A percentile compares a stretch with the other conserved stretches of the same genome.
phyloP scores from a whole-genome alignment of 345 rosid species.

The Linum tenue region DNA sequence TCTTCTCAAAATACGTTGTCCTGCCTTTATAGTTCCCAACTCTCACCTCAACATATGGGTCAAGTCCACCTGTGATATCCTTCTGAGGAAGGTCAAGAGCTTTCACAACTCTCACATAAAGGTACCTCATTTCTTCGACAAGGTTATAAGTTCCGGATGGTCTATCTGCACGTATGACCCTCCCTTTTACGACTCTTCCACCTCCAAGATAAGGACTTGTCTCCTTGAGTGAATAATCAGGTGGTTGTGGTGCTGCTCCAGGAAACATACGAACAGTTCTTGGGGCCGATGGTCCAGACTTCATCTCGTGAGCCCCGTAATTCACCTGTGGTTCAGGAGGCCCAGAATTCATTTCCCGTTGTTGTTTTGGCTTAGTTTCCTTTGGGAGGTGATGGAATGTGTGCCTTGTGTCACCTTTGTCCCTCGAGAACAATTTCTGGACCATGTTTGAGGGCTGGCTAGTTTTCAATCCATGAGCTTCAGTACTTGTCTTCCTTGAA shows the following conservation, averaged over 20 bases:
- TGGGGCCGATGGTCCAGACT: conserved; percentile 47
- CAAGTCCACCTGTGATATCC: conserved; percentile 26
- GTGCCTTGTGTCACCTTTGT: conserved; percentile 32
- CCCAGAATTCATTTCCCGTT: conserved; percentile 25
- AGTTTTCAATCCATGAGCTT: conserved; percentile 15
- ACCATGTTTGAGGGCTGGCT: conserved; percentile 8
- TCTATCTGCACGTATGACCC: conserved; percentile 49
- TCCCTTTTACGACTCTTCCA: conserved; percentile 43
- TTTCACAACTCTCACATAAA: conserved; percentile 26
- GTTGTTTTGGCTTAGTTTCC: conserved; percentile 32
- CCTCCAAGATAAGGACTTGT: conserved; percentile 32
- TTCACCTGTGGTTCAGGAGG: conserved; percentile 18
- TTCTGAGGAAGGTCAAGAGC: conserved; percentile 29
- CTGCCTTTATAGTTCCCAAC: conserved; percentile 27
- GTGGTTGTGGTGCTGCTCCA: conserved; percentile 42
- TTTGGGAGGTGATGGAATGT: conserved; percentile 80
- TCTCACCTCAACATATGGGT: conserved; percentile 27
- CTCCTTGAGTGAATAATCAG: conserved; percentile 26
- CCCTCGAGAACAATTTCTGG: conserved; percentile 7
- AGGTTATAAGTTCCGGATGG: conserved; percentile 29
- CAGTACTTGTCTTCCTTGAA: background rate
- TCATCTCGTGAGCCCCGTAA: conserved; percentile 57
- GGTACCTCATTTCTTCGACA: conserved; percentile 25
- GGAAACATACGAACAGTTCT: conserved; percentile 64
- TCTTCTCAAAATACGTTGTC: conserved; percentile 23